Percentiles rank a stretch among this genome's conserved stretches.
Evolutionary conservation across 257 asterid genomes (phyloP).

Genomic region (Solanum lycopersicoides): DNA sequence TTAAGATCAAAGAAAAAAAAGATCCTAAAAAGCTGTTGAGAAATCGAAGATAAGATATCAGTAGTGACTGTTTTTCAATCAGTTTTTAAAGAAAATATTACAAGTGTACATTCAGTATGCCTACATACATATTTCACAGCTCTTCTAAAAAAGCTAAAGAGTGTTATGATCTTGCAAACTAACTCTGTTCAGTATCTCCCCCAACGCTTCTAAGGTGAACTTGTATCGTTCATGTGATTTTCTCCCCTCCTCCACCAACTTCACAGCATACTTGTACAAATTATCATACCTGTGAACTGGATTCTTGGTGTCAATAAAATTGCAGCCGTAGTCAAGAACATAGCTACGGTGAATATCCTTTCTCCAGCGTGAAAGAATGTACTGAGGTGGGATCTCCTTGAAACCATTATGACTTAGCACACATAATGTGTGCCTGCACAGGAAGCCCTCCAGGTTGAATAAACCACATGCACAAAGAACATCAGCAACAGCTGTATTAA

Average conservation of each 20-base stretch:
- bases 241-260: slow-evolving; percentile 43
- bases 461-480: slow-evolving; percentile 34
- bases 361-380: slow-evolving; percentile 52
- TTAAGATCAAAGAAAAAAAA: neutral
- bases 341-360: slow-evolving; percentile 32
- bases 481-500: slow-evolving; percentile 26
- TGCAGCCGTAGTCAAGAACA: slow-evolving; percentile 11
- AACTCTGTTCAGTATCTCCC: slow-evolving; percentile 29
- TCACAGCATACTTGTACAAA: slow-evolving; percentile 28
- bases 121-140: neutral
- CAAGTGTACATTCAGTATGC: neutral
- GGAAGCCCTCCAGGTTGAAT: slow-evolving; percentile 49
- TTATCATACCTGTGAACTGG: slow-evolving; percentile 45
- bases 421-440: slow-evolving; percentile 48
- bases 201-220: slow-evolving; percentile 24
- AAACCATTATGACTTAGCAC: slow-evolving; percentile 36
- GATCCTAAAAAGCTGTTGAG: neutral
- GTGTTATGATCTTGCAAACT: slow-evolving; percentile 8
- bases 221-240: slow-evolving; percentile 36
- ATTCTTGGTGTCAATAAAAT: slow-evolving; percentile 35
- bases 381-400: slow-evolving; percentile 56
- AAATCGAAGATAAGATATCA: neutral
- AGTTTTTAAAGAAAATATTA: neutral
- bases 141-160: neutral
- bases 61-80: neutral